A percentile compares a stretch with the other conserved stretches of the same genome.
phyloP scores from a whole-genome alignment of 306 rosid genomes.

The Prunus campanulata region DNA sequence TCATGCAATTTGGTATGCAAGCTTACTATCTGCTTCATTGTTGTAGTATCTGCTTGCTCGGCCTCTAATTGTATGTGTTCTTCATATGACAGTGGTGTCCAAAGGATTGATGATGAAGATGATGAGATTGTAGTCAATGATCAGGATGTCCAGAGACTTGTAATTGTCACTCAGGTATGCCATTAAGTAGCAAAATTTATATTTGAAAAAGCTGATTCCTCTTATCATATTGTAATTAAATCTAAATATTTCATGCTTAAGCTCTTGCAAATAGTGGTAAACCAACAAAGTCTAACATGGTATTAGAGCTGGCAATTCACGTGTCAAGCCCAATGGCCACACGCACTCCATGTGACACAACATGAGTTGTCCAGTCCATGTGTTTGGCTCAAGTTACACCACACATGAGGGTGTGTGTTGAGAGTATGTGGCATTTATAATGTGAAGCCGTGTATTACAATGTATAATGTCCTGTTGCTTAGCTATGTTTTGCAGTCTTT shows the following conservation, averaged over 20 bases:
- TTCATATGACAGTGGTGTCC: slow-evolving; percentile 28
- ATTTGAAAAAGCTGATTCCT: background rate
- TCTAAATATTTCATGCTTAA: background rate
- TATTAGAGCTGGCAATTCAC: no score
- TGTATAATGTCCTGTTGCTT: no score
- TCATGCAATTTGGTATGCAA: background rate
- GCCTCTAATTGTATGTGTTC: slow-evolving; percentile 14
- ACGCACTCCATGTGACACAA: no score
- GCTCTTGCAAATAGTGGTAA: background rate
- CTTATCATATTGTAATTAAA: background rate
- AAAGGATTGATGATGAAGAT: slow-evolving; percentile 79
- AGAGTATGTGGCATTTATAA: no score
- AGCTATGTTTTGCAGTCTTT: no score
- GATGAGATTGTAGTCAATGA: slow-evolving; percentile 74
- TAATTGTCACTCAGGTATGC: slow-evolving; percentile 92
- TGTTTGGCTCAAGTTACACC: no score
- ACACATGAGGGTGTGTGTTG: no score
- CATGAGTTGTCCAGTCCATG: no score
- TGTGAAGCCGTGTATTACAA: no score
- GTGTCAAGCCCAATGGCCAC: no score
- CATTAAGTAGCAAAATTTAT: background rate
- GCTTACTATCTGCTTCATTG: slow-evolving; percentile 7
- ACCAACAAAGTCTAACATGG: no score
- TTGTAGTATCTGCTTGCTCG: background rate
- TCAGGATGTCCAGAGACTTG: slow-evolving; percentile 86